A percentile compares a stretch with the other conserved stretches of the same genome.
Evolutionary conservation across 345 rosid genomes (phyloP).

Genomic region (Eucalyptus shirleyi): DNA sequence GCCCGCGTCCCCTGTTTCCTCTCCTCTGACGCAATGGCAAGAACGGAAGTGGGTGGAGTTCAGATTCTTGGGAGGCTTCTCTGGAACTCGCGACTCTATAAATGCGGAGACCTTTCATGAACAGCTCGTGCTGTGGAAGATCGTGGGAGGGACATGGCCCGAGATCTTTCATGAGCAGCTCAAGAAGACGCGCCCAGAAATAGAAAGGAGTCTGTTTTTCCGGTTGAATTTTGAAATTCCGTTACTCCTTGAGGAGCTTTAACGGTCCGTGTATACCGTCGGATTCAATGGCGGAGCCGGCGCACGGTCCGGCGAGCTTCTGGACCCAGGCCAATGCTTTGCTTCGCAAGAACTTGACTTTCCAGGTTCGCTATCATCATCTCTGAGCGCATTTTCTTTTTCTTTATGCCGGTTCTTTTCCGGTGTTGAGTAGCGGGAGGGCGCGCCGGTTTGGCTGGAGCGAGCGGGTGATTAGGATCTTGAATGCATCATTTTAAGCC

Average conservation of each 20-base stretch:
- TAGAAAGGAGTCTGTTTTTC: background rate
- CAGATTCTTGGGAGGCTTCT: background rate
- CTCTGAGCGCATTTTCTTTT: background rate
- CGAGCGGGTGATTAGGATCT: background rate
- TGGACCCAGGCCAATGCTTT: slow-evolving; percentile 72
- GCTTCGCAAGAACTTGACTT: slow-evolving; percentile 72
- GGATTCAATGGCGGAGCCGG: slow-evolving; percentile 25
- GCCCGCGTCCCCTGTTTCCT: background rate
- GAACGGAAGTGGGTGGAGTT: background rate
- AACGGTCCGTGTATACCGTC: background rate
- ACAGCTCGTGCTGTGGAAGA: background rate
- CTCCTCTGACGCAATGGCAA: background rate
- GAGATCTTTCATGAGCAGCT: background rate
- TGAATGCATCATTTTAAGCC: background rate
- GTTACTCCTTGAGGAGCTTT: background rate
- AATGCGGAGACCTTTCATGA: background rate
- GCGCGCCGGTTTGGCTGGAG: background rate
- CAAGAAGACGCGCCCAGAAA: background rate
- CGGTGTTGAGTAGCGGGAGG: background rate
- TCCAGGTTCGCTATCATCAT: slow-evolving; percentile 37
- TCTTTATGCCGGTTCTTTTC: background rate
- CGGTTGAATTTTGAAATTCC: background rate
- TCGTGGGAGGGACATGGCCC: background rate
- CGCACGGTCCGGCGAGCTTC: slow-evolving; percentile 37
- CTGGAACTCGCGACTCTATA: background rate